Conservation (phyloP, 2,329 filamentous ascomycete genomes). For the Aspergillus spinulosporus region DNA sequence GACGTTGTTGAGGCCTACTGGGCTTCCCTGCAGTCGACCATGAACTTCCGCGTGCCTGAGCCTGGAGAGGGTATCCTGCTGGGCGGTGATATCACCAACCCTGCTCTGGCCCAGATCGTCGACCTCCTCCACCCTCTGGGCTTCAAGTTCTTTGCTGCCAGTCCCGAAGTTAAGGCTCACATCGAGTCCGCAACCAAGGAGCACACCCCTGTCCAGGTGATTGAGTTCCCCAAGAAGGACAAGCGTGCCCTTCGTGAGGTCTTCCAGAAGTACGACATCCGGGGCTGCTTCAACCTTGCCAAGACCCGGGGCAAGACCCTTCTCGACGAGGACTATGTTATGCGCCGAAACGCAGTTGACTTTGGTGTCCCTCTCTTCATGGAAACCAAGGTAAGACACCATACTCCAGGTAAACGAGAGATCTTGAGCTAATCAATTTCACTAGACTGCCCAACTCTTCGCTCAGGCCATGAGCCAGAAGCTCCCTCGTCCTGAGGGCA, state of each 20-base stretch:
- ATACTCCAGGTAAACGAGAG: neutral
- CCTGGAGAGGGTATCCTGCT: slow-evolving; percentile 94
- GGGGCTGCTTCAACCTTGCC: slow-evolving; percentile 93
- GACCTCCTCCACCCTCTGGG: slow-evolving; percentile 85
- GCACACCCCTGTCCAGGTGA: slow-evolving; percentile 75
- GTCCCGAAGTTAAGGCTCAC: slow-evolving; percentile 75
- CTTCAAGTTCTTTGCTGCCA: slow-evolving; percentile 91
- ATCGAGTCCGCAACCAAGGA: slow-evolving; percentile 71
- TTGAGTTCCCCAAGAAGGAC: slow-evolving; percentile 95
- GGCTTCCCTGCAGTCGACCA: slow-evolving; percentile 91
- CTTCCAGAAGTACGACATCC: slow-evolving; percentile 95
- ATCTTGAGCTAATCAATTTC: slow-evolving; percentile 28
- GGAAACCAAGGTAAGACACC: slow-evolving; percentile 80
- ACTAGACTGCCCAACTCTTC: slow-evolving; percentile 88
- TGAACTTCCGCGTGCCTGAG: slow-evolving; percentile 98
- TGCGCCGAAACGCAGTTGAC: slow-evolving; percentile 96
- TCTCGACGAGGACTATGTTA: slow-evolving; percentile 93
- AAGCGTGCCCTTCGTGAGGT: slow-evolving; percentile 93
- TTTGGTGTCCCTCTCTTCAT: slow-evolving; percentile 98
- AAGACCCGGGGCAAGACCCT: slow-evolving; percentile 78
- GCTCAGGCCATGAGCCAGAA: slow-evolving; percentile 97
- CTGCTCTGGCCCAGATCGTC: slow-evolving; percentile 74
- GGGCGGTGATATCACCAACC: slow-evolving; percentile 74
- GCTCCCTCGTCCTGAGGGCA: slow-evolving; percentile 81
- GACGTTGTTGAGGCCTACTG: slow-evolving; percentile 96